Base-by-base conservation (phyloP, 192 early-diverging fungal genomes). In the Funneliformis mosseae region DNA sequence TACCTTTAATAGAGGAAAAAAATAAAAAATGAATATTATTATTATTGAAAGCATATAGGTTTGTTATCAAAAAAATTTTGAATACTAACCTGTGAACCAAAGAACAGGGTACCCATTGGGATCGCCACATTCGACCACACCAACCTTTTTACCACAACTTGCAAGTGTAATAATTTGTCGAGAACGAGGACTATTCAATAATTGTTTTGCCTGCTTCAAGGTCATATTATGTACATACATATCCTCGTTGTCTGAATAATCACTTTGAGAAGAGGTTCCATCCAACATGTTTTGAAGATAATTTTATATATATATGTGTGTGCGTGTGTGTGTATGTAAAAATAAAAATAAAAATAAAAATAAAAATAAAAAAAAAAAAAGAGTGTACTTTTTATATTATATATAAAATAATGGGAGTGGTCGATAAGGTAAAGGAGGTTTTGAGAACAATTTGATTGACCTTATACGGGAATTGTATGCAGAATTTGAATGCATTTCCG, bases 71-170 rank as follows among this genome's bases (percentile, higher is more conserved):
- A 16, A 14, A 7, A 76, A 33, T n/a, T 14, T 60, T 45, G 9
- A 63, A 68, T 68, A 68, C 18, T 11, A 48, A 78, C 77, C 77
- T 39, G 77, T 78, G 27, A 78, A 50, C 77, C 77, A 78, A 55
- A 78, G 21, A 18, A 78, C 77, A 55, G 77, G 77, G 69, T 27
- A 67, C 8, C 77, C 77, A 50, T 78, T 12, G 3, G 77, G 64
- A 28, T 78, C 77, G 5, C 77, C 77, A 27, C 60, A 55, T 38
- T 78, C 77, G 39, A 64, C 67, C 16, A 78, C 77, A 21, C 77
- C 77, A 66, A 78, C 77, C 45, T 68, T 78, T 39, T 61, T 61
- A 48, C 48, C 45, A 62, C 55, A 59, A 23, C 48, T 60, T 50
- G 74, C 74, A 33, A 78, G 77, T 27, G 77, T 69, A 50, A 78